Evolutionary conservation across 495 filamentous ascomycete species (phyloP).

Genomic region (Hyaloscypha hepaticicola): DNA sequence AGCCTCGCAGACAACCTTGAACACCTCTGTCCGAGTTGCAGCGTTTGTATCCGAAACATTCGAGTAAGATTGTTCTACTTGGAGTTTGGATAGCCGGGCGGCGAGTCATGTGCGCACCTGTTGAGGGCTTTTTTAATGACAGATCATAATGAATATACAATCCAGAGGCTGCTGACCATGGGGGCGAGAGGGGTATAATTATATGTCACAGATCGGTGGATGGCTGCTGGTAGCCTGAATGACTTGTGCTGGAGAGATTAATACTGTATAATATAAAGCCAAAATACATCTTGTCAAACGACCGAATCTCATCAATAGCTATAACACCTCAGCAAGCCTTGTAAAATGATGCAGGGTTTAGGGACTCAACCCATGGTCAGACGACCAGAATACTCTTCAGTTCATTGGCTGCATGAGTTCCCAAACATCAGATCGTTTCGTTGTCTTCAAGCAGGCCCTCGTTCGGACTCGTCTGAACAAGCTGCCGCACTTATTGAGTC

Average conservation of each 20-base stretch:
- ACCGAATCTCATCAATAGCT: not conserved
- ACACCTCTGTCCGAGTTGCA: not conserved
- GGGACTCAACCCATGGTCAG: not conserved
- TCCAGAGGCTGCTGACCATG: not conserved
- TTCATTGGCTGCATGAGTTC: too few species aligned
- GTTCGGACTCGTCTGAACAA: too few species aligned
- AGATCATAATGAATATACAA: slow-evolving; percentile 1
- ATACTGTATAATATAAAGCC: not conserved
- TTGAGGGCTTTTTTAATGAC: not conserved
- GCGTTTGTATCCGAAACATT: not conserved
- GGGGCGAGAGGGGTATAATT: not conserved
- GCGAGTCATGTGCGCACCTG: not conserved
- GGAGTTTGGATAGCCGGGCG: not conserved
- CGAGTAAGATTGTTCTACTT: not conserved
- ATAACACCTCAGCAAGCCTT: not conserved
- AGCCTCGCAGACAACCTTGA: not conserved
- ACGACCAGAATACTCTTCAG: not conserved
- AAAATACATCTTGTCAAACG: not conserved
- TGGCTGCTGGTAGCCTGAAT: not conserved
- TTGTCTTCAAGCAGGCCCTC: too few species aligned
- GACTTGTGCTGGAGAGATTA: not conserved
- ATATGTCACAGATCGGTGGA: not conserved
- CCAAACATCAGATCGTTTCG: too few species aligned
- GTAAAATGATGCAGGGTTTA: not conserved
- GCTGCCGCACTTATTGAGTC: too few species aligned